phyloP scores from a whole-genome alignment of 2,329 filamentous ascomycete genomes.

The Cladosporium austrohemisphaericum region DNA sequence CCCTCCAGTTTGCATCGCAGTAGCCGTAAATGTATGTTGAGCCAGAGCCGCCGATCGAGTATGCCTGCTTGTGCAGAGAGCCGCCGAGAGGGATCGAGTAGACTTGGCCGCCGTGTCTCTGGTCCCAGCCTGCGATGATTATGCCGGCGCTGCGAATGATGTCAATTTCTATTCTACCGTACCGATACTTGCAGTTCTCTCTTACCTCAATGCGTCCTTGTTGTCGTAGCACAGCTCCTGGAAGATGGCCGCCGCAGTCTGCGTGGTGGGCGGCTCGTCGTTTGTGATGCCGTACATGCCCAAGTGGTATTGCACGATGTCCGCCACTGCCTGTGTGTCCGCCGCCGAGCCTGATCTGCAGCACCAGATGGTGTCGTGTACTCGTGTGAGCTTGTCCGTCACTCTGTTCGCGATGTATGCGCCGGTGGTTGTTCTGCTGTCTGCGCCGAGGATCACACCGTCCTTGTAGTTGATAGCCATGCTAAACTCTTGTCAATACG shows the following conservation, averaged over 20 bases:
- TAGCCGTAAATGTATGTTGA: conserved; percentile 99
- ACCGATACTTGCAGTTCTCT: conserved; percentile 15
- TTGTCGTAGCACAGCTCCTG: conserved; percentile 98
- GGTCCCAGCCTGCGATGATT: conserved; percentile 98
- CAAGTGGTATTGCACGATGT: conserved; percentile 96
- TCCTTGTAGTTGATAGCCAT: conserved; percentile 99
- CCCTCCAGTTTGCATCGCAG: conserved; percentile 93
- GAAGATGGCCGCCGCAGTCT: conserved; percentile 92
- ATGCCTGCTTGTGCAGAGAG: conserved; percentile 94
- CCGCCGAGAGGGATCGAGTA: conserved; percentile 96
- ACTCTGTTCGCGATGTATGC: conserved; percentile 99
- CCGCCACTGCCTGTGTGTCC: conserved; percentile 91
- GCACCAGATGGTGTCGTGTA: conserved; percentile 99
- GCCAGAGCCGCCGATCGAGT: conserved; percentile 91
- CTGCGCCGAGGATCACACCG: conserved; percentile 94
- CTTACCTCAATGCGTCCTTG: conserved; percentile 86
- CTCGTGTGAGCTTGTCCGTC: conserved; percentile 97
- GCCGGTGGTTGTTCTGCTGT: conserved; percentile 95
- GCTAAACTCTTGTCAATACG: conserved; percentile 46
- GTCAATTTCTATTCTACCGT: conserved; percentile 7
- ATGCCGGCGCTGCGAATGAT: conserved; percentile 69
- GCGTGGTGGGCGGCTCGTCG: conserved; percentile 84
- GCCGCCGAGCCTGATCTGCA: conserved; percentile 96
- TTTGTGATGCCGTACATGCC: conserved; percentile 89
- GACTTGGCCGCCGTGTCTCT: conserved; percentile 90